Evolutionary conservation across 2,329 filamentous ascomycete species (phyloP), one percentile per base, ranked within the genome.

Genomic region (Xylariomycetidae sp.): DNA sequence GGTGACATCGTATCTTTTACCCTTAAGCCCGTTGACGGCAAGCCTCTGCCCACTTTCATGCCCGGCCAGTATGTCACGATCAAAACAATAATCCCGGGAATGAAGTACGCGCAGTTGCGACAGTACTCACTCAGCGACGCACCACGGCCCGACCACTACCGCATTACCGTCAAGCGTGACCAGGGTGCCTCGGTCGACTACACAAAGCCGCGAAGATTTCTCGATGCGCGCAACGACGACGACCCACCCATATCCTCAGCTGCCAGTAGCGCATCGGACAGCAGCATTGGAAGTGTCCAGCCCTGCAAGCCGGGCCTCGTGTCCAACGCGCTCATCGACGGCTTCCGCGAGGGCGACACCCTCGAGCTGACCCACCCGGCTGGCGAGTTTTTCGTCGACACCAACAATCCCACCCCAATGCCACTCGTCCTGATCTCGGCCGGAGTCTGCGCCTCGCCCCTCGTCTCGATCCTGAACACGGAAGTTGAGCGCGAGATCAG

Each of bases 61-160:
- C 82, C 84, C 0, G 85, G 85, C 22, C 83, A 88, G 58, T 88
- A 87, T 52, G 70, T 85, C 40, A 82, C 80, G 1, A 60, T 87
- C 29, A 71, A 72, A 31, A 56, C 80, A 6, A 64, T 70, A 31
- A 69, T 84, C 0, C 72, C 75, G 2, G 62, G 66, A 0, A 63
- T 74, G 41, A 72, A 73, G 16, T 73, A 77, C 52, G 60, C 68
- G 44, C 84, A 88, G 57, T 70, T 77, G 13, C 68, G 83, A 19
- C 84, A 88, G 57, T 88, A 87, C 61, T 85, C 80, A 16, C 68
- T 88, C 40, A 82, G 75, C 49, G 81, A 86, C 43, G 68, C 74
- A 31, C 81, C 79, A 3, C 64, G 65, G 3, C 61, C 69, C 7
- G 67, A 75, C 31, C 74, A 80, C 57, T 84, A 85, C 58, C 75